Conservation (phyloP, 805 yeast species). For the Kazachstania psychrophila region DNA sequence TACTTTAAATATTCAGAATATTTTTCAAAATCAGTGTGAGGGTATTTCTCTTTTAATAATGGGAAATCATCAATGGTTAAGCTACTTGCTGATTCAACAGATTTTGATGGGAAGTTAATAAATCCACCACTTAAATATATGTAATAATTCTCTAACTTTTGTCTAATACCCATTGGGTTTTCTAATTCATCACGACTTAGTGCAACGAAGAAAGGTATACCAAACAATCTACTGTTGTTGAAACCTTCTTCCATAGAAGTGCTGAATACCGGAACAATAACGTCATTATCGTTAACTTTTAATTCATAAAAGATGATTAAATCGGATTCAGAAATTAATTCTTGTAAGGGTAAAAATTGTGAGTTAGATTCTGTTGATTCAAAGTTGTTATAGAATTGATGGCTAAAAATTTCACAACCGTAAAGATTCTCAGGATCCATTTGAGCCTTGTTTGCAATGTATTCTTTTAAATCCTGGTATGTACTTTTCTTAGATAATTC, state of each 20-base stretch:
- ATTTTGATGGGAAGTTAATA: constrained; percentile 18
- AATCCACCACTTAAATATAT: constrained; percentile 40
- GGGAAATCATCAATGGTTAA: constrained; percentile 31
- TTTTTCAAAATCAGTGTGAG: constrained; percentile 16
- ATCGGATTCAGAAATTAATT: constrained; percentile 55
- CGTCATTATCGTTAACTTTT: constrained; percentile 34
- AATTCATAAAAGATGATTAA: constrained; percentile 56
- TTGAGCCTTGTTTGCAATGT: constrained; percentile 42
- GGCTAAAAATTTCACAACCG: constrained; percentile 56
- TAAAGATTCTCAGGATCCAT: constrained; percentile 33
- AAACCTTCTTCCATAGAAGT: constrained; percentile 33
- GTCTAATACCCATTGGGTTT: constrained; percentile 50
- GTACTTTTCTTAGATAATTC: constrained; percentile 61
- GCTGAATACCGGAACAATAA: constrained; percentile 55
- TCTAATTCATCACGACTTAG: constrained; percentile 41
- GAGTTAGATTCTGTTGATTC: constrained; percentile 48
- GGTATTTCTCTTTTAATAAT: constrained; percentile 19
- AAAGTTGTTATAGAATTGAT: constrained; percentile 60
- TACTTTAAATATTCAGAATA: constrained; percentile 13
- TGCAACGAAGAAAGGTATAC: constrained; percentile 66
- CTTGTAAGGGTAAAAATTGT: constrained; percentile 53
- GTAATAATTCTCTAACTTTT: constrained; percentile 44
- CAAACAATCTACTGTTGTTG: constrained; percentile 46
- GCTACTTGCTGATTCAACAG: no score
- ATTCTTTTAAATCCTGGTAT: constrained; percentile 50